Evolutionary conservation across 2,329 filamentous ascomycete genomes (phyloP), one percentile per base, ranked within the genome.

Genomic region (Neofusicoccum sp.): DNA sequence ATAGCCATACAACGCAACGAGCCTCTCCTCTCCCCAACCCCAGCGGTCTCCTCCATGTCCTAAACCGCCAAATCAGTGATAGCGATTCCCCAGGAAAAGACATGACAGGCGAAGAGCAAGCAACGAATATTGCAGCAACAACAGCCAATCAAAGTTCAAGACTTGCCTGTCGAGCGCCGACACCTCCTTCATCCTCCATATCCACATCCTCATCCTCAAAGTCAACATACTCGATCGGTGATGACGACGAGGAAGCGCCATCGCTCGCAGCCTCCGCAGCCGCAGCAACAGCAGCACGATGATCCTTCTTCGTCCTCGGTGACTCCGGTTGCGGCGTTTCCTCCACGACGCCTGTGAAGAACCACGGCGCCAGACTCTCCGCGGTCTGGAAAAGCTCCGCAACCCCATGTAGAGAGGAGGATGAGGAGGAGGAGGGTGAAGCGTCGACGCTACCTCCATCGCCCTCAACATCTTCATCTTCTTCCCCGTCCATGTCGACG

Each of bases 311-410:
- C 4, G n/a, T 34, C 5, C n/a, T 9, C 14, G 51, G 51, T 7
- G 34, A 31, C 16, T 56, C 51, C 51, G 51, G 51, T 12, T 31
- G 51, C 28, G 51, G 51, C 20, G 51, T 56, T n/a, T 56, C 51
- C 11, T 43, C 38, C n/a, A 56, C 51, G 8, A 30, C 26, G 11
- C 51, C 51, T 3, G 26, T 31, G 12, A 33, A 43, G 38, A 41
- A 56, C 26, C 38, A 31, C n/a, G 24, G 16, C 14, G 51, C 51
- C 8, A 6, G 8, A 14, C 28, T 41, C 26, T 56, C 51, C 9
- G 36, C 38, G 3, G n/a, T 26, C n/a, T 9, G 20, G 28, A 31
- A 56, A 26, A 56, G n/a, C 34, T 16, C n/a, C 5, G 26, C 9
- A 4, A 58, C 28, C 28, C 43, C 41, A 3, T 14, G 3, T 3